Conservation (phyloP, 306 rosid genomes). For the Cicer judaicum region DNA sequence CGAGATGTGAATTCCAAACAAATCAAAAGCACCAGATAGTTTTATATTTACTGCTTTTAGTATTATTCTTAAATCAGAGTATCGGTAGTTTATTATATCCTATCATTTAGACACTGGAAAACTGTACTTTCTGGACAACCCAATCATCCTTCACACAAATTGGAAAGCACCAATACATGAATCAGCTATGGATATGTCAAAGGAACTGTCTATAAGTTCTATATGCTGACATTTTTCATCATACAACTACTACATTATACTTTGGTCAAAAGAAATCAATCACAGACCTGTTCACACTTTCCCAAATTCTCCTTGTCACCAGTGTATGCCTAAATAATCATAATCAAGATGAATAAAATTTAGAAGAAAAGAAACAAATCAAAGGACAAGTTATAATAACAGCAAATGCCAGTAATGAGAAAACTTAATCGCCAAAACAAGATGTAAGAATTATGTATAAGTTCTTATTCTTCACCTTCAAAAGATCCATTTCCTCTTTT, state of each 20-base stretch:
- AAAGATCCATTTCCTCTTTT: constrained; percentile 95
- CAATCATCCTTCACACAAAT: constrained; percentile 30
- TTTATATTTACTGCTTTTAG: neutral
- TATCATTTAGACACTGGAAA: constrained; percentile 30
- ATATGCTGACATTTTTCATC: constrained; percentile 23
- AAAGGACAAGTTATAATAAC: constrained; percentile 28
- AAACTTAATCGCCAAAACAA: constrained; percentile 28
- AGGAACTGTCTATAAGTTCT: constrained; percentile 24
- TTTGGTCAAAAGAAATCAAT: constrained; percentile 42
- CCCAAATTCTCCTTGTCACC: constrained; percentile 88
- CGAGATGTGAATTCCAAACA: constrained; percentile 26
- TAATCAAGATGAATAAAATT: constrained; percentile 45
- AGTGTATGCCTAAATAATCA: constrained; percentile 66
- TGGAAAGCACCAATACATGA: constrained; percentile 28
- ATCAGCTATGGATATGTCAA: constrained; percentile 13
- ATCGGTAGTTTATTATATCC: constrained; percentile 9
- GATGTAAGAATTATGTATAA: constrained; percentile 36
- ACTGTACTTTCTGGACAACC: constrained; percentile 22
- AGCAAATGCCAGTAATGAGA: constrained; percentile 31
- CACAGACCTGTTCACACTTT: constrained; percentile 88
- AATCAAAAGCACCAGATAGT: constrained; percentile 13
- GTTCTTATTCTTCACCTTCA: constrained; percentile 60
- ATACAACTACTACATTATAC: constrained; percentile 26
- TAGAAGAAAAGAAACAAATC: constrained; percentile 31
- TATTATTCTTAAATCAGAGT: constrained; percentile 14